phyloP scores from a whole-genome alignment of 2,329 filamentous ascomycete species.

The Pseudogymnoascus destructans region DNA sequence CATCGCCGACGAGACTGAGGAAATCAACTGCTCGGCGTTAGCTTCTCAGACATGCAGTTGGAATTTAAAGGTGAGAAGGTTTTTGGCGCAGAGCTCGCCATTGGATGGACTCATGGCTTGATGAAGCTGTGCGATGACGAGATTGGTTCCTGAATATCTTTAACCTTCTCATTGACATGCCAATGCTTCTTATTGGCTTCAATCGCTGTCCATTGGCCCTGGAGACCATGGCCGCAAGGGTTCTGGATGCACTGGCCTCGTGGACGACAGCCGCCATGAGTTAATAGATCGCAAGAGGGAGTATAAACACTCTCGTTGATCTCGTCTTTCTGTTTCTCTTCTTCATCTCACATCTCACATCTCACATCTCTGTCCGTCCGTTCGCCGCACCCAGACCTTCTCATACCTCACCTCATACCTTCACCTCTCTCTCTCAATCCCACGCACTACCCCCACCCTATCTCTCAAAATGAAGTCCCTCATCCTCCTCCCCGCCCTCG shows the following conservation, averaged over 20 bases:
- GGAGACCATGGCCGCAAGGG: neutral
- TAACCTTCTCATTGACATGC: neutral
- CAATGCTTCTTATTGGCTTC: neutral
- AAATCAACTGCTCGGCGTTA: neutral
- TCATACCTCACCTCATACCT: neutral
- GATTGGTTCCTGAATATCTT: constrained; percentile 3
- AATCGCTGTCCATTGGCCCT: neutral
- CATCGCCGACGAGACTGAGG: neutral
- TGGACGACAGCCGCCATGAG: constrained; percentile 2
- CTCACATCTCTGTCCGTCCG: neutral
- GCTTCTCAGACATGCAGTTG: neutral
- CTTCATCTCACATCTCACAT: neutral
- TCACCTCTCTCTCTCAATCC: neutral
- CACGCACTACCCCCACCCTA: neutral
- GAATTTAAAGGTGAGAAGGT: neutral
- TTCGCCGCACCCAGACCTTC: neutral
- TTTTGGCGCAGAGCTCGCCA: neutral
- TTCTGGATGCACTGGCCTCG: neutral
- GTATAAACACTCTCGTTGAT: neutral
- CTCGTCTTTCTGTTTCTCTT: neutral
- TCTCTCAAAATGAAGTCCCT: constrained; percentile 24
- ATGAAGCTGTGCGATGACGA: neutral
- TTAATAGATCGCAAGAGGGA: neutral
- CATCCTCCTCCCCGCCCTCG: constrained; percentile 29
- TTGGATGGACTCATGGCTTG: neutral